These are phyloP conservation scores for Mycena leptocephala DNA, from an alignment of 768 basidiomycete genomes.

Conservation along the genomic window DNA sequence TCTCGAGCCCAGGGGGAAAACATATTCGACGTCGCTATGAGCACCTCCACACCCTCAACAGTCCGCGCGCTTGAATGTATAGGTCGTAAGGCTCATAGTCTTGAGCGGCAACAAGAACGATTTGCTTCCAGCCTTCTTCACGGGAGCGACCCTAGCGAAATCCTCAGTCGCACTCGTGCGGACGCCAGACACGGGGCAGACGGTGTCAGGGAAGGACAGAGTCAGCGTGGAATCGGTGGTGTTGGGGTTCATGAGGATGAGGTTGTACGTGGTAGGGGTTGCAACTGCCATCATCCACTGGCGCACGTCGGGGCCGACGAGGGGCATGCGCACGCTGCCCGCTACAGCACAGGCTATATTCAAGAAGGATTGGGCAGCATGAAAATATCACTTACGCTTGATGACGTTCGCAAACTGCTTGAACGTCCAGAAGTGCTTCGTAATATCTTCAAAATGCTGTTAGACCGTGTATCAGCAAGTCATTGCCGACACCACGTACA, in stretches of 20 bases:
- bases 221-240: constrained; percentile 29
- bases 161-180: too few species aligned
- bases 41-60: too few species aligned
- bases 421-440: constrained; percentile 58
- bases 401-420: constrained; percentile 60
- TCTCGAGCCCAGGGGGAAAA: too few species aligned
- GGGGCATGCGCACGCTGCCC: background rate
- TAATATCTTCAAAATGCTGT: too few species aligned
- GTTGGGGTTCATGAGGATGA: constrained; percentile 29
- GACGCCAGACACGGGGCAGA: background rate
- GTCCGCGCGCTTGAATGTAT: constrained; percentile 41
- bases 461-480: too few species aligned
- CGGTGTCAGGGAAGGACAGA: constrained; percentile 47
- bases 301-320: background rate
- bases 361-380: background rate
- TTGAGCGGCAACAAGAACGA: constrained; percentile 49
- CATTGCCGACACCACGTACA: too few species aligned
- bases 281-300: background rate
- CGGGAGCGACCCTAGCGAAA: constrained; percentile 44
- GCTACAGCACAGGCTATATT: background rate
- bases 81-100: constrained; percentile 55
- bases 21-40: too few species aligned
- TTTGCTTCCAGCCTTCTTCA: constrained; percentile 40
- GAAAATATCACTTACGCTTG: constrained; percentile 49
- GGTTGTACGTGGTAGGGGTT: background rate